Evolutionary conservation across 2,329 filamentous ascomycete genomes (phyloP).

Genomic region (Aspergillus texensis): DNA sequence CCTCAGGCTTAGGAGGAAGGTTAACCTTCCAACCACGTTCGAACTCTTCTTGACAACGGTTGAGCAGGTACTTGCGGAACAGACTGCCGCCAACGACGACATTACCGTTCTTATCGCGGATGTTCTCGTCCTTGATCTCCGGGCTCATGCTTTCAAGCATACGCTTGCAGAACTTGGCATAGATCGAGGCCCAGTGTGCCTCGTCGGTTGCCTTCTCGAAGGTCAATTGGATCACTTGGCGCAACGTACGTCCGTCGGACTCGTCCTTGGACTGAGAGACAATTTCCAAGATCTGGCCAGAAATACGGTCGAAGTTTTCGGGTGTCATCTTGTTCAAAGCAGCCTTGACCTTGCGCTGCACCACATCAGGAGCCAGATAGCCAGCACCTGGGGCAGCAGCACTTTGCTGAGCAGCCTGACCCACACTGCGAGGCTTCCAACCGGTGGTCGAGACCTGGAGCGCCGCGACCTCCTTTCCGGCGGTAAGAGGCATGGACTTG

Average conservation of each 20-base stretch:
- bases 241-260: conserved; percentile 86
- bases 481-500: conserved; percentile 90
- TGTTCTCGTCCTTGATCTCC: conserved; percentile 93
- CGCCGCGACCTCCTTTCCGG: conserved; percentile 77
- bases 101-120: conserved; percentile 85
- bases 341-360: conserved; percentile 98
- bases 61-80: conserved; percentile 98
- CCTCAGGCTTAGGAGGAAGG: conserved; percentile 76
- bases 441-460: conserved; percentile 73
- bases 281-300: conserved; percentile 89
- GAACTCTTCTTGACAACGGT: conserved; percentile 98
- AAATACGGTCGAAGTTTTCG: conserved; percentile 96
- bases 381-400: conserved; percentile 53
- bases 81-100: conserved; percentile 89
- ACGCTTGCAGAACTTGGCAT: conserved; percentile 95
- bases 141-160: conserved; percentile 96
- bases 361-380: conserved; percentile 84
- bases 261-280: conserved; percentile 95
- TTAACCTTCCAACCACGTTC: conserved; percentile 96
- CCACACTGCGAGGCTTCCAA: conserved; percentile 84
- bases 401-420: conserved; percentile 38
- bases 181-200: conserved; percentile 98
- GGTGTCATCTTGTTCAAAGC: conserved; percentile 99
- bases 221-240: conserved; percentile 97
- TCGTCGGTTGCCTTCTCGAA: conserved; percentile 99